Evolutionary conservation across 2,329 filamentous ascomycete species (phyloP), one percentile per base, ranked within the genome.

Genomic region (Xylaria sp.): DNA sequence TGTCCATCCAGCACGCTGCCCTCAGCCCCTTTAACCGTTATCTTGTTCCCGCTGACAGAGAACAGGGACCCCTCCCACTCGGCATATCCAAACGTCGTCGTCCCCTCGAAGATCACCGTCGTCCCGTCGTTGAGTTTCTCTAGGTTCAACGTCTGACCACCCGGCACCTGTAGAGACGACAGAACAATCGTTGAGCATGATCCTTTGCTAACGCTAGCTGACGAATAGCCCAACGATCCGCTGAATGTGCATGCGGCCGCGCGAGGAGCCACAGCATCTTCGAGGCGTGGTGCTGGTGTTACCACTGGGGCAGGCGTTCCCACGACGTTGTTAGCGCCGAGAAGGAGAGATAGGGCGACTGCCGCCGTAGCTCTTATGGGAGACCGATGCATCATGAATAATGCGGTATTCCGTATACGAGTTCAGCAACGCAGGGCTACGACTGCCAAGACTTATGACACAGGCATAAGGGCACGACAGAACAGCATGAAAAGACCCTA

Each of bases 41-140:
- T 83, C 67, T 82, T 80, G 53, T 79, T 85, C 47, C 90, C 90
- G 1, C 85, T 86, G 69, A 92, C 82, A 36, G 84, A 84, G 74
- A 92, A 84, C 19, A 92, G 81, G 51, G 90, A 90, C 0, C 90
- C 90, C 2, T 78, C 78, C 90, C 89, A 92, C 73, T 90, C 86
- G 70, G 87, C 82, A 79, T 90, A 91, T 30, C 83, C 89, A 74
- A 90, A 92, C 60, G 86, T 88, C 21, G 90, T 92, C 12, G 82
- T 87, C 50, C 90, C 90, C 65, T 87, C 79, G 78, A 92, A 92
- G 73, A 85, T 86, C 69, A 91, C 84, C 36, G 62, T 66, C 9
- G 69, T 70, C 27, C 59, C 69, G 30, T 70, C 79, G 82, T 34
- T 53, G 21, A 57, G 45, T 12, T 65, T 60, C 67, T 74, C 71